Evolutionary conservation across 352 stramenopile genomes (phyloP), one percentile per base, ranked within the genome.

Genomic region (Nothophytophthora sp.): DNA sequence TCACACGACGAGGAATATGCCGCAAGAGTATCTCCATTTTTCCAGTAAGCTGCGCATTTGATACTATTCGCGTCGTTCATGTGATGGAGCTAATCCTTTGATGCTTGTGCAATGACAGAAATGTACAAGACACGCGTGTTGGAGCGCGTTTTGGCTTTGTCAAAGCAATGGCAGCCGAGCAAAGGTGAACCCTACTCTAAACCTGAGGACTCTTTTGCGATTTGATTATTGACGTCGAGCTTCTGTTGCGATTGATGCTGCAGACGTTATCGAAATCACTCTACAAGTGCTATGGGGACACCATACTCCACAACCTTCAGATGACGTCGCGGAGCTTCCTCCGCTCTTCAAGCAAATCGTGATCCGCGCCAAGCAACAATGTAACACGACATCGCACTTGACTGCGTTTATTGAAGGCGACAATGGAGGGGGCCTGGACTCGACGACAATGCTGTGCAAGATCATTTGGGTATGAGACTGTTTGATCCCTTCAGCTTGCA

Each of bases 391-490:
- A 46, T 38, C 32, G 22, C 29, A 38, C 43, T 48, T 80, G n/a
- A 28, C 35, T 46, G 38, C 27, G 4, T 73, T 80, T 57, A 51
- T 59, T 37, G 50, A 38, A 23, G 28, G 44, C 23, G 36, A 36
- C 19, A 33, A 42, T 13, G 35, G 43, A 16, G 47, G 59, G 27
- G 32, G 50, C 3, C 19, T 35, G 32, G 70, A 81, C 29, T 33
- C 35, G 24, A 59, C 56, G 12, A 58, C 73, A 32, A 32, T 59
- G 44, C 29, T 86, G 13, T 83, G 72, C 57, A 64, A 47, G 45
- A 81, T 81, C 27, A 59, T 83, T 29, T 63, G 78, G 63, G 72
- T 85, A 70, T 19, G 37, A 51, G 30, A 15, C 12, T 38, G 3
- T 19, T 32, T 43, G 6, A 0, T 30, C 9, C 8, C 18, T 20